phyloP scores from a whole-genome alignment of 2,329 filamentous ascomycete species.

The Colletotrichum orchidophilum region DNA sequence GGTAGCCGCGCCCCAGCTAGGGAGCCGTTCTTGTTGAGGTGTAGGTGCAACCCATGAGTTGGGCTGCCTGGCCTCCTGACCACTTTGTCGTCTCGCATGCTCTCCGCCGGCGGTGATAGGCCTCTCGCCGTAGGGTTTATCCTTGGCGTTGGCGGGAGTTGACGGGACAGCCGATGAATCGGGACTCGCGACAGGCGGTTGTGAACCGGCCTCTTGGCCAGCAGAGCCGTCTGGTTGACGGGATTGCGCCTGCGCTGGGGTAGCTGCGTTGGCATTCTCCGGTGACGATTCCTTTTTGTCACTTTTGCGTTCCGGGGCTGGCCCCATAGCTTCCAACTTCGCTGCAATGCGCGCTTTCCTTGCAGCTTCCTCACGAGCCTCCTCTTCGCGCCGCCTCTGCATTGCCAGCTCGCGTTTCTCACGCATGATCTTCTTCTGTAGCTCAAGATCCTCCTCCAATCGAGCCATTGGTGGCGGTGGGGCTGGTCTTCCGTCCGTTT shows the following conservation, averaged over 20 bases:
- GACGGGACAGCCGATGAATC: conserved; percentile 8
- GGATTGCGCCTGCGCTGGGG: conserved; percentile 33
- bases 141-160: neutral
- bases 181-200: conserved; percentile 18
- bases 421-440: conserved; percentile 77
- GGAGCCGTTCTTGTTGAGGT: conserved; percentile 56
- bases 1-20: conserved; percentile 58
- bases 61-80: conserved; percentile 35
- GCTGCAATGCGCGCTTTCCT: conserved; percentile 75
- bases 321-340: conserved; percentile 76
- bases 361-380: conserved; percentile 77
- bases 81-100: conserved; percentile 32
- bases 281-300: conserved; percentile 60
- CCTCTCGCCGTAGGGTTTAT: conserved; percentile 21
- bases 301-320: conserved; percentile 68
- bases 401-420: conserved; percentile 76
- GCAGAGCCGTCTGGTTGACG: conserved; percentile 36
- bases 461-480: conserved; percentile 43
- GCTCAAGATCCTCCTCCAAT: conserved; percentile 66
- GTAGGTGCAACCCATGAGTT: conserved; percentile 35
- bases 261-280: conserved; percentile 54
- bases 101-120: conserved; percentile 10
- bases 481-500: conserved; percentile 43
- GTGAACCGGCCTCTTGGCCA: conserved; percentile 12
- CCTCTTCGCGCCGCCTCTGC: conserved; percentile 73